These are phyloP conservation scores for Triticum urartu DNA, from an alignment of 176 grass and related monocot genomes.

Conservation along the genomic window DNA sequence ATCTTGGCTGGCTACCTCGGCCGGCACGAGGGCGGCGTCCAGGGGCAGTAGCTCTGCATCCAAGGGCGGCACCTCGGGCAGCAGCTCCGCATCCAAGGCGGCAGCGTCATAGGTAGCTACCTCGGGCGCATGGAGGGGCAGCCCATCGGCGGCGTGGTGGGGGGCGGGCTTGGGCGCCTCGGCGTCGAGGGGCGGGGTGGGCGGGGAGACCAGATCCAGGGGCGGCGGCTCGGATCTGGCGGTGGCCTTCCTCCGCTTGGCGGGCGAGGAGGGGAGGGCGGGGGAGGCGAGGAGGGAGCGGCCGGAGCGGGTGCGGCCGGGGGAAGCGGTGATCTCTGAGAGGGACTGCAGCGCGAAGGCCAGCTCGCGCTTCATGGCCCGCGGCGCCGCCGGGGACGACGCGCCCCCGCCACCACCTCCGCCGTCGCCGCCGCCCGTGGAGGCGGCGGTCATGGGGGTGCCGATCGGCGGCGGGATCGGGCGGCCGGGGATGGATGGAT, in stretches of 20 bases:
- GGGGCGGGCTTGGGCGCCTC: conserved; percentile 30
- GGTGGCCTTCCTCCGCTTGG: conserved; percentile 33
- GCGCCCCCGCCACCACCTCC: not conserved
- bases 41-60: no score
- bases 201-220: conserved; percentile 34
- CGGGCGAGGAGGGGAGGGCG: not conserved
- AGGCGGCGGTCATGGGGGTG: conserved; percentile 31
- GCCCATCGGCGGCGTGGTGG: no score
- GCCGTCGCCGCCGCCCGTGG: not conserved
- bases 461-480: not conserved
- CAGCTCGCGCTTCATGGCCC: conserved; percentile 61
- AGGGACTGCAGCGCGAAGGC: conserved; percentile 53
- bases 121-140: no score
- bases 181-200: conserved; percentile 40
- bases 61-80: no score
- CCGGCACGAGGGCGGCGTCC: no score
- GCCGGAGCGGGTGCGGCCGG: conserved; percentile 58
- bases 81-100: no score
- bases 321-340: conserved; percentile 36
- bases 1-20: no score
- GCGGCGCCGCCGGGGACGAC: conserved; percentile 4
- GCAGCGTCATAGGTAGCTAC: no score
- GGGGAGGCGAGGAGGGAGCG: conserved; percentile 24
- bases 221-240: conserved; percentile 36
- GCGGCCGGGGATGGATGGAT: conserved; percentile 9